Evolutionary conservation across 202 grass and related monocot species (phyloP), one percentile per base, ranked within the genome.

Genomic region (Schoenoplectus triqueter): DNA sequence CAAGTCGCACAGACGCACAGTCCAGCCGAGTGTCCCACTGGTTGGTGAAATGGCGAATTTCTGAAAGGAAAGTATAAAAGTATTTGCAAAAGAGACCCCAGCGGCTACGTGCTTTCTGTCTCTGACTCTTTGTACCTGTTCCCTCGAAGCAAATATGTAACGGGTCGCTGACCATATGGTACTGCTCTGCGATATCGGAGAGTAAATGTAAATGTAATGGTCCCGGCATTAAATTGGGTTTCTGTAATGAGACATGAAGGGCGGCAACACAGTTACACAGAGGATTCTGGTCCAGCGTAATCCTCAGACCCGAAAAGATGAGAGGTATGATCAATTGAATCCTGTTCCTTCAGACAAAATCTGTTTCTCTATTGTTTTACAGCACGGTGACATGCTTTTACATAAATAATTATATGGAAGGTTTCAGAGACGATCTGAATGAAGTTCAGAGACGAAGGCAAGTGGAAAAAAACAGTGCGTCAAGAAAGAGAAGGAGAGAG

Each of bases 21-120:
- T 75, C 69, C 4, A 75, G 72, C 49, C 19, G 4, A 54, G 67
- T 70, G 71, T 22, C 75, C 75, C 75, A 79, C 75, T 44, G 56
- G 75, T 79, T 10, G 75, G 75, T 79, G 54, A 79, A 79, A 79
- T 79, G 75, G 75, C 75, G 55, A 55, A 61, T 79, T 79, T 61
- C 54, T 3, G 5, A 45, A 61, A 44, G 18, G 13, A 61, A 78
- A 18, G 3, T 78, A 1, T 78, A 44, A 61, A 61, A 61, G 40
- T 79, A 42, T 79, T 79, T 79, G 22, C 1, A n/a, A 61, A 79
- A 61, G 55, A 61, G 15, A 44, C 75, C 39, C 56, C 21, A 78
- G 6, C 39, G 19, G 72, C 19, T 75, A 75, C 72, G 72, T 54
- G 0, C 5, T 39, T 55, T 55, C 1, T 22, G 9, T 73, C 18